These are phyloP conservation scores for Sechiopsis laciniata DNA, from an alignment of 306 rosid species.

Conservation along the genomic window DNA sequence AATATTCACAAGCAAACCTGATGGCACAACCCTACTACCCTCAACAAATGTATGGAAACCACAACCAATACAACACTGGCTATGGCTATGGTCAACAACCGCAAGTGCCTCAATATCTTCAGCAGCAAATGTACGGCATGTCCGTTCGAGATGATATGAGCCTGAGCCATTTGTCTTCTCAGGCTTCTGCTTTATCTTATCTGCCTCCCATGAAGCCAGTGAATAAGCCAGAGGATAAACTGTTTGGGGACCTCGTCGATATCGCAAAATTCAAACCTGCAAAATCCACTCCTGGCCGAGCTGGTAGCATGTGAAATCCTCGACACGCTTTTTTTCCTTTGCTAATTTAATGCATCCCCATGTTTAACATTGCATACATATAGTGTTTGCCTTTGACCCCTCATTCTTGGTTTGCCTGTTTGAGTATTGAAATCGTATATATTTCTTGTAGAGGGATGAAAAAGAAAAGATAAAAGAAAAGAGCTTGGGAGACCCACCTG, in stretches of 20 bases:
- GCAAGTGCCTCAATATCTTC: conserved; percentile 50
- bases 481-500: conserved; percentile 32
- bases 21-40: conserved; percentile 46
- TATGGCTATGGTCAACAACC: conserved; percentile 59
- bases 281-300: too few relatives aligned
- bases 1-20: conserved; percentile 41
- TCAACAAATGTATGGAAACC: conserved; percentile 79
- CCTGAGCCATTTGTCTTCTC: conserved; percentile 47
- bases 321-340: neutral
- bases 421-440: conserved; percentile 53
- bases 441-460: conserved; percentile 44
- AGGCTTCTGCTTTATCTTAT: conserved; percentile 58
- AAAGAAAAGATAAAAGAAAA: conserved; percentile 22
- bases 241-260: conserved; percentile 92
- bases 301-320: conserved; percentile 22
- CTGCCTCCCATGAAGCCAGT: conserved; percentile 58
- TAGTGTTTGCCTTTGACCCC: conserved; percentile 24
- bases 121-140: conserved; percentile 79
- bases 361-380: conserved; percentile 16
- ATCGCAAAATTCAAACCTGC: conserved; percentile 70
- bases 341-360: conserved; percentile 5
- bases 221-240: conserved; percentile 75
- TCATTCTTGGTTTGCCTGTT: conserved; percentile 39
- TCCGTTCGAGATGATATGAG: conserved; percentile 54
- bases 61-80: conserved; percentile 46